A percentile compares a stretch with the other conserved stretches of the same genome.
Conservation (phyloP, 192 early-diverging fungal genomes). For the Chytriomyces sp. region DNA sequence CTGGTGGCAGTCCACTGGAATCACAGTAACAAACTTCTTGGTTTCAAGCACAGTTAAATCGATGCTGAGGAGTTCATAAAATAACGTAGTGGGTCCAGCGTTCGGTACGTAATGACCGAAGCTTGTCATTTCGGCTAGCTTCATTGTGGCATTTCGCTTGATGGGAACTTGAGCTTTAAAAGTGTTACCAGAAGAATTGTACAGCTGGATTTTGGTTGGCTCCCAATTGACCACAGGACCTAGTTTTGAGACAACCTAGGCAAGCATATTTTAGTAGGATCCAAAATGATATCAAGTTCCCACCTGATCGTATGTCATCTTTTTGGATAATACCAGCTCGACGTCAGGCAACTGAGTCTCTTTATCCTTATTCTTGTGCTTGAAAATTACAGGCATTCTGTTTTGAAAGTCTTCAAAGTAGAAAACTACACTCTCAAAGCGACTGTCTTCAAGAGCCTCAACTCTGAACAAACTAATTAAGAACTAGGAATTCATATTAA, state of each 20-base stretch:
- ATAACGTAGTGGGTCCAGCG: slow-evolving; percentile 50
- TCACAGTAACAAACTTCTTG: slow-evolving; percentile 72
- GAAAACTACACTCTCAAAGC: slow-evolving; percentile 51
- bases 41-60: slow-evolving; percentile 78
- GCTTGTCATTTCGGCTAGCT: slow-evolving; percentile 59
- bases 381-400: slow-evolving; percentile 73
- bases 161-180: slow-evolving; percentile 40
- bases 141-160: slow-evolving; percentile 51
- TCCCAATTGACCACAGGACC: slow-evolving; percentile 62
- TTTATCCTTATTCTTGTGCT: slow-evolving; percentile 49
- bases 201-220: slow-evolving; percentile 77
- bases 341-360: slow-evolving; percentile 42
- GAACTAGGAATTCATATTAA: slow-evolving; percentile 41
- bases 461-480: background rate
- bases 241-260: slow-evolving; percentile 62
- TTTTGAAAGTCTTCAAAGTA: slow-evolving; percentile 79
- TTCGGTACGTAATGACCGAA: slow-evolving; percentile 15
- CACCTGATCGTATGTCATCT: slow-evolving; percentile 65
- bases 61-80: slow-evolving; percentile 84
- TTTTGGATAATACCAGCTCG: slow-evolving; percentile 63
- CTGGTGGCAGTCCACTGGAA: slow-evolving; percentile 57
- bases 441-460: slow-evolving; percentile 38
- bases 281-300: background rate
- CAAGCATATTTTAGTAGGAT: slow-evolving; percentile 19
- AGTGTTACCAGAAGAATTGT: slow-evolving; percentile 25